Percentiles rank a stretch among this genome's conserved stretches.
Evolutionary conservation across 2,329 filamentous ascomycete genomes (phyloP).

Genomic region (Botrytis tulipae): DNA sequence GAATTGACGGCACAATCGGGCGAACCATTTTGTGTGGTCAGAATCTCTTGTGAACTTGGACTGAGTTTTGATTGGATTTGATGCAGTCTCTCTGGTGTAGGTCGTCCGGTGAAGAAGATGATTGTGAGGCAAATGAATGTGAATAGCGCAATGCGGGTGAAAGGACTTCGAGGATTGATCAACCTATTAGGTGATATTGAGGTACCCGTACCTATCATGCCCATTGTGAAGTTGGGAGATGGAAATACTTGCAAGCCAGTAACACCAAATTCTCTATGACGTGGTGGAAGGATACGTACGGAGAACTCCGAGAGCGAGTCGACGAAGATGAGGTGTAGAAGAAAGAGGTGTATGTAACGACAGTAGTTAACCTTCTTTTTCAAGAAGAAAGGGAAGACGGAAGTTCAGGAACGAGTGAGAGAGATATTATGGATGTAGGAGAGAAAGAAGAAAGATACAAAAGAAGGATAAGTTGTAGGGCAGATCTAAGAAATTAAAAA

Average conservation of each 20-base stretch:
- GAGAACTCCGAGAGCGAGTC: background rate
- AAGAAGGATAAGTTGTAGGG: background rate
- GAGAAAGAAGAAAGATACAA: background rate
- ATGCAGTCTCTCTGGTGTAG: slow-evolving; percentile 21
- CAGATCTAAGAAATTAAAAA: background rate
- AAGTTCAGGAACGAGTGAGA: background rate
- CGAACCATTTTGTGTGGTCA: slow-evolving; percentile 1
- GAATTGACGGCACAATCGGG: slow-evolving; percentile 50
- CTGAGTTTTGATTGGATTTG: slow-evolving; percentile 20
- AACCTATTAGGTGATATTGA: slow-evolving; percentile 17
- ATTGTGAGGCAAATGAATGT: slow-evolving; percentile 30
- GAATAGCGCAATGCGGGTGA: slow-evolving; percentile 29
- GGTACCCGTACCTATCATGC: slow-evolving; percentile 14
- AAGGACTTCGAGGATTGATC: slow-evolving; percentile 29
- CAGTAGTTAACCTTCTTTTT: background rate
- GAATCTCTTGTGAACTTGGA: slow-evolving; percentile 20
- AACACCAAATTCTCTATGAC: background rate
- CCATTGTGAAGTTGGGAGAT: slow-evolving; percentile 1
- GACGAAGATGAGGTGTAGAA: background rate
- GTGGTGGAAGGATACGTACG: background rate
- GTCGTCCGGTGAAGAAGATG: slow-evolving; percentile 28
- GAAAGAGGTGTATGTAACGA: slow-evolving; percentile 8
- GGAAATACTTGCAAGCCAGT: background rate
- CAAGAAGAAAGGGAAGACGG: background rate
- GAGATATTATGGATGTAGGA: background rate